A percentile compares a stretch with the other conserved stretches of the same genome.
Conservation (phyloP, 2,329 filamentous ascomycete genomes). For the Rhynchosporium graminicola region DNA sequence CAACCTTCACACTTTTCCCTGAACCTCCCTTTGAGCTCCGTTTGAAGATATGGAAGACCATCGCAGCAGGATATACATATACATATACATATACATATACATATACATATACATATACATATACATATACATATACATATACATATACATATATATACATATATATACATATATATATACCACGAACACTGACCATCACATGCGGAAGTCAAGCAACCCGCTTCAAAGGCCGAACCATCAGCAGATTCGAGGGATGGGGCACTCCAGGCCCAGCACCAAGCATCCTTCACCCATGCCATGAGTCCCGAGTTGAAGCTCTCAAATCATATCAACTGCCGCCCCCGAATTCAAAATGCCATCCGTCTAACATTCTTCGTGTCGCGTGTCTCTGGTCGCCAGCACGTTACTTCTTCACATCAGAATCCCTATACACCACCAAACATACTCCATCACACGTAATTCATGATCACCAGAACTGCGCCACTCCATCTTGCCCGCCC, state of each 20-base stretch:
- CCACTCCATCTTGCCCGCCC: too few species aligned
- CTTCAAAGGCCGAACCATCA: slow-evolving; percentile 8
- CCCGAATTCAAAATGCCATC: slow-evolving; percentile 21
- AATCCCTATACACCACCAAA: too few species aligned
- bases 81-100: too few species aligned
- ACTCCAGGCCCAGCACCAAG: slow-evolving; percentile 22
- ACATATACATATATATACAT: background rate
- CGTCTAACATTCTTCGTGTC: slow-evolving; percentile 12
- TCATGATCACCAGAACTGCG: too few species aligned
- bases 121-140: too few species aligned
- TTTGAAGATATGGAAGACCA: slow-evolving; percentile 32
- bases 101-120: background rate
- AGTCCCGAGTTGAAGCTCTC: slow-evolving; percentile 29
- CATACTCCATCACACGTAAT: too few species aligned
- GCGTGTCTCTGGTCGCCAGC: too few species aligned
- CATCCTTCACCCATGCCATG: slow-evolving; percentile 29
- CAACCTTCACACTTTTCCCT: slow-evolving; percentile 29
- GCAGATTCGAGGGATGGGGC: slow-evolving; percentile 18
- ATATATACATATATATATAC: background rate
- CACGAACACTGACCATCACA: slow-evolving; percentile 23
- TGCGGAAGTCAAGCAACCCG: slow-evolving; percentile 9
- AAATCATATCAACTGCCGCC: slow-evolving; percentile 23
- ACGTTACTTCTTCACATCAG: too few species aligned
- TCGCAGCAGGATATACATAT: slow-evolving; percentile 6
- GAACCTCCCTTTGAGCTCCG: slow-evolving; percentile 32